These are phyloP conservation scores for Actinomucor elegans DNA, from an alignment of 371 early-diverging fungal genomes.

Conservation along the genomic window DNA sequence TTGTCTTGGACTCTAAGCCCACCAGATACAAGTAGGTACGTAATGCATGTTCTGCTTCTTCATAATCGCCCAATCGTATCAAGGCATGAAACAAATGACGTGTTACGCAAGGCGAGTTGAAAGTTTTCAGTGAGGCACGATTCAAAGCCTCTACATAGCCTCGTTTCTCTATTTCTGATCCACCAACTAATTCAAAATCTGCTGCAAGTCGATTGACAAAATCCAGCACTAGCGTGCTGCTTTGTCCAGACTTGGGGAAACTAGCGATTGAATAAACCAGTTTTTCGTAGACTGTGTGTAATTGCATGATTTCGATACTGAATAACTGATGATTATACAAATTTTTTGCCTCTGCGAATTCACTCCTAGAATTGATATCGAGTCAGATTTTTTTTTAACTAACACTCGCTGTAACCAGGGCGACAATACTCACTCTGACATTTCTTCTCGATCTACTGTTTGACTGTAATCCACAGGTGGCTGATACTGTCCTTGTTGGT, in stretches of 20 bases:
- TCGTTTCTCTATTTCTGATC: constrained; percentile 18
- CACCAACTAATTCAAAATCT: constrained; percentile 54
- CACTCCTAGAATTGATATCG: constrained; percentile 1
- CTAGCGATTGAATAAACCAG: constrained; percentile 47
- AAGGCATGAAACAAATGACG: constrained; percentile 62
- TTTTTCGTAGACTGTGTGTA: constrained; percentile 64
- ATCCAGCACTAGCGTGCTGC: constrained; percentile 53
- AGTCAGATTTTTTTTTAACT: background rate
- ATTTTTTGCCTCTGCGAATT: constrained; percentile 4
- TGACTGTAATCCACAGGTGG: constrained; percentile 17
- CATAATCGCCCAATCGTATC: constrained; percentile 63
- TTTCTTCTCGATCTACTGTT: constrained; percentile 17
- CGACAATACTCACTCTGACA: constrained; percentile 13
- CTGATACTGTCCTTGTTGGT: constrained; percentile 24
- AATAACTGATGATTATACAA: constrained; percentile 30
- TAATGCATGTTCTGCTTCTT: constrained; percentile 70
- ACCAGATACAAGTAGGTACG: constrained; percentile 59
- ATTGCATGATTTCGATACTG: constrained; percentile 52
- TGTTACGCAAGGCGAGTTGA: constrained; percentile 69
- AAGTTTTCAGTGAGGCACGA: constrained; percentile 61
- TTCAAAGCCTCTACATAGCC: constrained; percentile 51
- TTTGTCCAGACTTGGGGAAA: constrained; percentile 66
- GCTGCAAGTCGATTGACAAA: constrained; percentile 60
- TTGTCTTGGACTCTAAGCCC: constrained; percentile 28
- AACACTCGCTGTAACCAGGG: background rate